A percentile compares a stretch with the other conserved stretches of the same genome.
phyloP scores from a whole-genome alignment of 306 rosid genomes.

The Prunus mume region DNA sequence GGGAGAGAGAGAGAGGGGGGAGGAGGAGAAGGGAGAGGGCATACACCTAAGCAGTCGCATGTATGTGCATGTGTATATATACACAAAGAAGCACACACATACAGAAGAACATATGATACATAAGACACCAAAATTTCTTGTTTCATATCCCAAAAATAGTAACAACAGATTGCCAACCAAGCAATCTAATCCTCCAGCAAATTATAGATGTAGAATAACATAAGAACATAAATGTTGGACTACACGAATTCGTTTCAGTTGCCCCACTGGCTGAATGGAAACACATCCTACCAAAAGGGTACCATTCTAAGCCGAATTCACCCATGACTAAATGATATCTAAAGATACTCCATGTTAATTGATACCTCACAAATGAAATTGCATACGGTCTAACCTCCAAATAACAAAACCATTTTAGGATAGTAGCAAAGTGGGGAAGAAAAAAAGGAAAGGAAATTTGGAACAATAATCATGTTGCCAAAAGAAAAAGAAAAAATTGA shows the following conservation, averaged over 20 bases:
- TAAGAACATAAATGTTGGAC: not conserved
- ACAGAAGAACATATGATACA: not conserved
- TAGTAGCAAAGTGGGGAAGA: not conserved
- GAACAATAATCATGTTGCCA: not conserved
- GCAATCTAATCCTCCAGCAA: not conserved
- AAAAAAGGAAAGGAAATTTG: not conserved
- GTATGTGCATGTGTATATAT: not conserved
- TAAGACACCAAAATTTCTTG: not conserved
- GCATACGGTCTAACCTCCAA: not conserved
- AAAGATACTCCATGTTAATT: not conserved
- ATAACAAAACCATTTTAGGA: not conserved
- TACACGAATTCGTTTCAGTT: not conserved
- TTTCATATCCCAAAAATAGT: too few species aligned
- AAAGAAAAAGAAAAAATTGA: not conserved
- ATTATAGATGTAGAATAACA: not conserved
- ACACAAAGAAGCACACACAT: not conserved
- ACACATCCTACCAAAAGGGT: not conserved
- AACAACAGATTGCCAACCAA: too few species aligned
- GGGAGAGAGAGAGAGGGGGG: not conserved
- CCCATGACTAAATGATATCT: not conserved
- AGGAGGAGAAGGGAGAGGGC: not conserved
- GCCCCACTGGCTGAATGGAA: not conserved
- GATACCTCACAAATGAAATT: not conserved
- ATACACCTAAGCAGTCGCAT: not conserved
- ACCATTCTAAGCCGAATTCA: not conserved